Conservation (phyloP, 352 stramenopile species). For the Phytophthora foliorum region DNA sequence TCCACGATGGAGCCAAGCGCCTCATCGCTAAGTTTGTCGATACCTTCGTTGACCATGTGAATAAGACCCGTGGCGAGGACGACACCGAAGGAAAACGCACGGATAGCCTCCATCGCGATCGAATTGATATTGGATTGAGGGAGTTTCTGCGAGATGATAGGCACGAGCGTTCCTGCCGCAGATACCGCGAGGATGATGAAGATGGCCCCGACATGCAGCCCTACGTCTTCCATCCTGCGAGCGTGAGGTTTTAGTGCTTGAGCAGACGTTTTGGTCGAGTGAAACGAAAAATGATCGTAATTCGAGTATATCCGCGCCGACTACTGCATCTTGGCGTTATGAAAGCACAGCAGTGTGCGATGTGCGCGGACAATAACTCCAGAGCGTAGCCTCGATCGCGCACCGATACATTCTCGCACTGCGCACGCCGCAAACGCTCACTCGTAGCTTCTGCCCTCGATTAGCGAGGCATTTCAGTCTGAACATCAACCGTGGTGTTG, state of each 20-base stretch:
- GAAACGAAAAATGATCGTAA: constrained; percentile 19
- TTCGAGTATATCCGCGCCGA: not conserved
- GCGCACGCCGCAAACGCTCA: not conserved
- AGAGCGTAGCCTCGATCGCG: constrained; percentile 8
- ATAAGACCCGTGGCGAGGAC: constrained; percentile 68
- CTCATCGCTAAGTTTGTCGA: constrained; percentile 55
- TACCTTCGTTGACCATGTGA: constrained; percentile 68
- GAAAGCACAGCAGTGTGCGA: constrained; percentile 3
- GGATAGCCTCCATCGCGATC: constrained; percentile 47
- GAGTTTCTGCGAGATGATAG: constrained; percentile 41
- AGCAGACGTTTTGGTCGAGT: not conserved
- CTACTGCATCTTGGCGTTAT: constrained; percentile 19
- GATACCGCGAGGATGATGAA: constrained; percentile 59
- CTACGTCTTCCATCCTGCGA: constrained; percentile 32
- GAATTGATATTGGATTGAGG: constrained; percentile 23
- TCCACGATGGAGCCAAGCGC: constrained; percentile 54
- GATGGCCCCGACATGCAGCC: constrained; percentile 47
- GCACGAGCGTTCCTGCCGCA: constrained; percentile 38
- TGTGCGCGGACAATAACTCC: constrained; percentile 16
- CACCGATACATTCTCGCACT: not conserved
- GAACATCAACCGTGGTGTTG: not conserved
- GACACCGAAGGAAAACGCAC: constrained; percentile 62
- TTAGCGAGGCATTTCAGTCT: no score
- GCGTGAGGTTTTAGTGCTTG: not conserved
- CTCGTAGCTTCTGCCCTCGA: not conserved